phyloP scores from a whole-genome alignment of 805 yeast genomes.

The Metschnikowia continentalis region DNA sequence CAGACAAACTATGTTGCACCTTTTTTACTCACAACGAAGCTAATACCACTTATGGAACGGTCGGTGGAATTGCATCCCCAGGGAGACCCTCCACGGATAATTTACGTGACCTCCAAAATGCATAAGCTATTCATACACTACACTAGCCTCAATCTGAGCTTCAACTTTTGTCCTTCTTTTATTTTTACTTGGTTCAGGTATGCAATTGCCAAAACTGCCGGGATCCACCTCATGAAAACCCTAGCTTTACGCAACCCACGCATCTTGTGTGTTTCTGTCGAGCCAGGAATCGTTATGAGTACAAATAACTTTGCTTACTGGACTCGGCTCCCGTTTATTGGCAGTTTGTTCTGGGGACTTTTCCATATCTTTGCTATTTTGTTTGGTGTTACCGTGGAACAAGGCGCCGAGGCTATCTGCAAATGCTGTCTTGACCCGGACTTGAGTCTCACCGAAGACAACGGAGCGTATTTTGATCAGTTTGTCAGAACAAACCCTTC shows the following conservation, averaged over 20 bases:
- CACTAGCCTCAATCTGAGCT: constrained; percentile 45
- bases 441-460: constrained; percentile 48
- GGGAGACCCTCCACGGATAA: constrained; percentile 46
- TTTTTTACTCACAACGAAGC: constrained; percentile 59
- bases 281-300: constrained; percentile 85
- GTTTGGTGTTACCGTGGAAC: constrained; percentile 68
- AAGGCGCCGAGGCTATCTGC: constrained; percentile 64
- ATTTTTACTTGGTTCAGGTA: constrained; percentile 75
- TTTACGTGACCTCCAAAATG: constrained; percentile 63
- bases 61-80: constrained; percentile 25
- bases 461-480: constrained; percentile 61
- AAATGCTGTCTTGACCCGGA: constrained; percentile 56
- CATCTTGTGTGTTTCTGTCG: constrained; percentile 60
- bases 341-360: constrained; percentile 64
- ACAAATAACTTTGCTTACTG: constrained; percentile 72
- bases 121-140: constrained; percentile 51
- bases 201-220: constrained; percentile 72
- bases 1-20: constrained; percentile 79
- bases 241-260: constrained; percentile 64
- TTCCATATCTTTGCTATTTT: constrained; percentile 66
- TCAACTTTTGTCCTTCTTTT: constrained; percentile 59
- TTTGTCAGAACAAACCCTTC: constrained; percentile 52
- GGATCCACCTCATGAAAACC: constrained; percentile 67
- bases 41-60: constrained; percentile 51
- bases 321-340: constrained; percentile 76